Evolutionary conservation across 1,284 basidiomycete species (phyloP).

Genomic region (Papiliotrema nemorosa): DNA sequence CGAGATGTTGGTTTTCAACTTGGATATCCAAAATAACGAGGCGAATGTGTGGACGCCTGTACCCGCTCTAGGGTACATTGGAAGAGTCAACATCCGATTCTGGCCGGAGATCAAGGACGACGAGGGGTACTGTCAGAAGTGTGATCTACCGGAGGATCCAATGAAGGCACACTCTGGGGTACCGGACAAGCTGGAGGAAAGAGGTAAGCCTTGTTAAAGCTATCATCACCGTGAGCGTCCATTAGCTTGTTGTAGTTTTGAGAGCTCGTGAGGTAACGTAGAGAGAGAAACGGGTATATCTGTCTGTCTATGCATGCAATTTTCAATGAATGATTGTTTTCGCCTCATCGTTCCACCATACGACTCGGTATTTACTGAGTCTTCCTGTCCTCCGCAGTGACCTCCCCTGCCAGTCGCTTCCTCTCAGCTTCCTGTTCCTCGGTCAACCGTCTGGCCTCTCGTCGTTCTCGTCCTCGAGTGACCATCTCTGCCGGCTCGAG

Average conservation of each 20-base stretch:
- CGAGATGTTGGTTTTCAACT: background rate
- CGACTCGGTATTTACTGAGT: too few relatives aligned
- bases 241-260: too few relatives aligned
- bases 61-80: background rate
- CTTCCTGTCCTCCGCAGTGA: constrained; percentile 22
- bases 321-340: too few relatives aligned
- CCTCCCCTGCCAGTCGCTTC: constrained; percentile 9
- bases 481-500: constrained; percentile 81
- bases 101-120: background rate
- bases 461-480: constrained; percentile 72
- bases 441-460: constrained; percentile 52
- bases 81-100: background rate
- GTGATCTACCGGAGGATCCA: too few relatives aligned
- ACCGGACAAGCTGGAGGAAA: background rate
- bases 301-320: too few relatives aligned
- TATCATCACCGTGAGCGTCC: too few relatives aligned
- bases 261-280: too few relatives aligned
- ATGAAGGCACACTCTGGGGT: too few relatives aligned
- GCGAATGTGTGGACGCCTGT: background rate
- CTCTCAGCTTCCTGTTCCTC: constrained; percentile 35
- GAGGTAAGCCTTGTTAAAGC: background rate
- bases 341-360: too few relatives aligned
- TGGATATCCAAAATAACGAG: background rate
- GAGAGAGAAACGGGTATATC: too few relatives aligned
- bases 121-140: background rate